These are phyloP conservation scores for Clitocybe nebularis DNA, from an alignment of 1,284 basidiomycete species.

Conservation along the genomic window DNA sequence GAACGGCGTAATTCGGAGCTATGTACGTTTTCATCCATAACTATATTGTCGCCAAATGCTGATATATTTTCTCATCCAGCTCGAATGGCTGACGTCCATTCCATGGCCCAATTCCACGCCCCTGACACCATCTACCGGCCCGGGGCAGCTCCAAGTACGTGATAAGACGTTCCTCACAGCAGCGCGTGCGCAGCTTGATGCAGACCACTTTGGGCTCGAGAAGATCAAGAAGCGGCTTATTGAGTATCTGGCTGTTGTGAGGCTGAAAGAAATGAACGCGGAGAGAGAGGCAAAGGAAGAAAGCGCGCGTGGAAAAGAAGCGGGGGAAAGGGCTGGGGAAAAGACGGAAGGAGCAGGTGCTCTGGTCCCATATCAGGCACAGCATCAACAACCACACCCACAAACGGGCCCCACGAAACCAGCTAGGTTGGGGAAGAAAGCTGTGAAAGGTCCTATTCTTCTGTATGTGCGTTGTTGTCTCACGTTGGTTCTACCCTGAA, in stretches of 20 bases:
- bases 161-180: conserved; percentile 56
- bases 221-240: conserved; percentile 89
- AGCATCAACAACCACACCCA: conserved; percentile 7
- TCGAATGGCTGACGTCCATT: conserved; percentile 82
- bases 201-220: conserved; percentile 86
- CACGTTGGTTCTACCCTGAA: neutral
- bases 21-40: conserved; percentile 43
- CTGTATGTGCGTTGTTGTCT: conserved; percentile 49
- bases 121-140: conserved; percentile 18
- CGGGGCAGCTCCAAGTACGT: conserved; percentile 32
- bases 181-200: conserved; percentile 75
- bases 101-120: conserved; percentile 58
- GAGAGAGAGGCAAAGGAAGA: conserved; percentile 32
- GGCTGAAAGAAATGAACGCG: conserved; percentile 65
- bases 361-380: conserved; percentile 10
- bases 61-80: conserved; percentile 34
- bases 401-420: conserved; percentile 5
- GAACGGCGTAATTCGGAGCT: conserved; percentile 73
- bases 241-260: conserved; percentile 86
- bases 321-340: conserved; percentile 11
- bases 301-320: conserved; percentile 13
- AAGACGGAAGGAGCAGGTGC: conserved; percentile 16
- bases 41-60: conserved; percentile 19
- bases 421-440: conserved; percentile 27
- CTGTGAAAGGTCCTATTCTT: conserved; percentile 78